These are phyloP conservation scores for Colletotrichum chlorophyti DNA, from an alignment of 2,329 filamentous ascomycete genomes.

Conservation along the genomic window DNA sequence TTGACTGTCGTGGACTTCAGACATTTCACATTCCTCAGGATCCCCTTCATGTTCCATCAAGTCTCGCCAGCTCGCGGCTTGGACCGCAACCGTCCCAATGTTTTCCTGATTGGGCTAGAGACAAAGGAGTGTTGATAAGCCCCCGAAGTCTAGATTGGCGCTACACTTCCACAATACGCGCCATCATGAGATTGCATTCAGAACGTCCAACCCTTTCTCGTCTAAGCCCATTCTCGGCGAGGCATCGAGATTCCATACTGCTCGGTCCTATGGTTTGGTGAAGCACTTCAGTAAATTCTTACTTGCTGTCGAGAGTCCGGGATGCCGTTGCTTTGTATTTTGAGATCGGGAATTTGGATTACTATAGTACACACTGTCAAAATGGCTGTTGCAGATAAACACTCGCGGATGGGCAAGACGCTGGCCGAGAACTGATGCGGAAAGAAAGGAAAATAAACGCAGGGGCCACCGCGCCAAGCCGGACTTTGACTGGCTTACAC, in stretches of 20 bases:
- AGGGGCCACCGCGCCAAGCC: slow-evolving; percentile 3
- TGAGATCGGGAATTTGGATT: no score
- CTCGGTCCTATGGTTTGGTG: no score
- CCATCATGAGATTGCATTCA: slow-evolving; percentile 18
- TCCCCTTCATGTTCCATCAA: slow-evolving; percentile 3
- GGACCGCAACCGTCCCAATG: slow-evolving; percentile 13
- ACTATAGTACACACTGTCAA: no score
- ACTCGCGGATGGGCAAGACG: neutral
- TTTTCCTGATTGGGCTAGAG: slow-evolving; percentile 14
- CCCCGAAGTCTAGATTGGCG: slow-evolving; percentile 12
- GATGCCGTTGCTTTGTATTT: neutral
- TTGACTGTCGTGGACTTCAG: slow-evolving; percentile 9
- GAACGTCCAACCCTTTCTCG: slow-evolving; percentile 9
- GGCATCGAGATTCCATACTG: neutral
- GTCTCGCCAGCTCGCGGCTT: neutral
- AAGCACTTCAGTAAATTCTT: slow-evolving; percentile 10
- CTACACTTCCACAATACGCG: neutral
- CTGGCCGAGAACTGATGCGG: neutral
- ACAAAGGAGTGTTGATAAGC: slow-evolving; percentile 22
- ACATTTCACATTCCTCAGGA: slow-evolving; percentile 8
- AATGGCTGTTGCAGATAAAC: no score
- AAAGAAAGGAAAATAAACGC: neutral
- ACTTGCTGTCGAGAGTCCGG: neutral
- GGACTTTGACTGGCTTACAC: slow-evolving; percentile 7
- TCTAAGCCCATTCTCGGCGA: slow-evolving; percentile 21